Evolutionary conservation across 2,329 filamentous ascomycete species (phyloP).

Genomic region (Ustilaginoidea virens): DNA sequence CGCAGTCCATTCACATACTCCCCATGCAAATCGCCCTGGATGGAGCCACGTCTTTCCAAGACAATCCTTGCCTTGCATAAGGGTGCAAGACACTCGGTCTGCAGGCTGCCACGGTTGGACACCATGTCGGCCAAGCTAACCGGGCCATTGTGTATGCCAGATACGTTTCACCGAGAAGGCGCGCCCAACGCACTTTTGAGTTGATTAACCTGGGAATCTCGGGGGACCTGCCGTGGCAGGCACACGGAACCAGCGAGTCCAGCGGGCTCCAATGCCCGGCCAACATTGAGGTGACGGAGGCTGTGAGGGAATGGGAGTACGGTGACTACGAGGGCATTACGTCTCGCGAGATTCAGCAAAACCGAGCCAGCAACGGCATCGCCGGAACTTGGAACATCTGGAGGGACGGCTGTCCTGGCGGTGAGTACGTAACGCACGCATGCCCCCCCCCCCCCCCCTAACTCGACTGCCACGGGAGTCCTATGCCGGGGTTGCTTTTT

Average conservation of each 20-base stretch:
- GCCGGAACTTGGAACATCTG: constrained; percentile 65
- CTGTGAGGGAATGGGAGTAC: constrained; percentile 77
- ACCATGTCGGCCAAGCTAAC: not conserved
- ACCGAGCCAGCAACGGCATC: constrained; percentile 40
- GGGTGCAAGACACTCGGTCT: too few species aligned
- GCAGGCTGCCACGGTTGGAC: too few species aligned
- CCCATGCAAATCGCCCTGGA: too few species aligned
- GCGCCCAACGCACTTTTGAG: constrained; percentile 82
- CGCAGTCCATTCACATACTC: too few species aligned
- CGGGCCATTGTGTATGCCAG: constrained; percentile 18
- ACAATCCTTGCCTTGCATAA: too few species aligned
- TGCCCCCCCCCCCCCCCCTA: too few species aligned
- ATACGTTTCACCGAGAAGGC: constrained; percentile 74
- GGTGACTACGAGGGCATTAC: constrained; percentile 76
- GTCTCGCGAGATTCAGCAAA: constrained; percentile 47
- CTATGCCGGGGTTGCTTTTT: too few species aligned
- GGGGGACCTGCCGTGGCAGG: constrained; percentile 56
- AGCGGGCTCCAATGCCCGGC: constrained; percentile 37
- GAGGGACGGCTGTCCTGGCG: constrained; percentile 73
- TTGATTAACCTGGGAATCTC: constrained; percentile 60
- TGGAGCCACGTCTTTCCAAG: constrained; percentile 1
- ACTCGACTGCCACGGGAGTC: not conserved
- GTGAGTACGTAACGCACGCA: constrained; percentile 49
- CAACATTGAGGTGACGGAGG: constrained; percentile 50
- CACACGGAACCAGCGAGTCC: constrained; percentile 22